Evolutionary conservation across 306 rosid genomes (phyloP).

Genomic region (Begonia masoniana): DNA sequence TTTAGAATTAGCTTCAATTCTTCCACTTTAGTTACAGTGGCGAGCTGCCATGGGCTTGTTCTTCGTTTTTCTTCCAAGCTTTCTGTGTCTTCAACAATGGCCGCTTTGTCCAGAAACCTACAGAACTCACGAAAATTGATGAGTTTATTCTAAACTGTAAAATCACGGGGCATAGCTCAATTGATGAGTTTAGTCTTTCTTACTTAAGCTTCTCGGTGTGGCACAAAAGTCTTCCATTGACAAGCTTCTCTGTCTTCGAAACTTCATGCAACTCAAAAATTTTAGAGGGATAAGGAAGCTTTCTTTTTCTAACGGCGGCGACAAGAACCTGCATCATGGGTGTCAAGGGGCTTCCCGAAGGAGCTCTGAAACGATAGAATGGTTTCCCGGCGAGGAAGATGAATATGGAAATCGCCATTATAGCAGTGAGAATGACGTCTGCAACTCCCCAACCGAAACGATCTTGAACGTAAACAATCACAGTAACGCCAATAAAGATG

Average conservation of each 20-base stretch:
- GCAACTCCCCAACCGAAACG: constrained; percentile 68
- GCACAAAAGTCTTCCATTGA: constrained; percentile 30
- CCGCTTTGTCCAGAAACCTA: constrained; percentile 32
- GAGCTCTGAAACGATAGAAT: constrained; percentile 47
- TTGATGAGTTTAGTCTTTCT: constrained; percentile 7
- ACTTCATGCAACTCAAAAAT: constrained; percentile 42
- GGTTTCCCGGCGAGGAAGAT: constrained; percentile 60
- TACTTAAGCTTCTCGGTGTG: constrained; percentile 65
- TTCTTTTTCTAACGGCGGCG: constrained; percentile 65
- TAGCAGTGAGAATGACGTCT: constrained; percentile 41
- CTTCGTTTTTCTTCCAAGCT: constrained; percentile 17
- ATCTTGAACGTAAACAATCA: constrained; percentile 73
- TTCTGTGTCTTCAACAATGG: constrained; percentile 17
- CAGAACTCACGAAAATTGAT: no score
- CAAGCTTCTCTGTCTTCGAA: constrained; percentile 19
- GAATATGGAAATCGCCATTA: constrained; percentile 59
- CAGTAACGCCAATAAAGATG: constrained; percentile 63
- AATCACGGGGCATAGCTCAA: not conserved
- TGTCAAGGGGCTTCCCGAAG: constrained; percentile 77
- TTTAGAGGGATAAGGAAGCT: constrained; percentile 41
- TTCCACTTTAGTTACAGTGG: constrained; percentile 28
- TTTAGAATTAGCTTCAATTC: constrained; percentile 21
- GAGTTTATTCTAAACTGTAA: not conserved
- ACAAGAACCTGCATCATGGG: constrained; percentile 84
- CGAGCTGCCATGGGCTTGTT: constrained; percentile 21